These are phyloP conservation scores for Fusarium sp. DNA, from an alignment of 2,329 filamentous ascomycete species.

Conservation along the genomic window DNA sequence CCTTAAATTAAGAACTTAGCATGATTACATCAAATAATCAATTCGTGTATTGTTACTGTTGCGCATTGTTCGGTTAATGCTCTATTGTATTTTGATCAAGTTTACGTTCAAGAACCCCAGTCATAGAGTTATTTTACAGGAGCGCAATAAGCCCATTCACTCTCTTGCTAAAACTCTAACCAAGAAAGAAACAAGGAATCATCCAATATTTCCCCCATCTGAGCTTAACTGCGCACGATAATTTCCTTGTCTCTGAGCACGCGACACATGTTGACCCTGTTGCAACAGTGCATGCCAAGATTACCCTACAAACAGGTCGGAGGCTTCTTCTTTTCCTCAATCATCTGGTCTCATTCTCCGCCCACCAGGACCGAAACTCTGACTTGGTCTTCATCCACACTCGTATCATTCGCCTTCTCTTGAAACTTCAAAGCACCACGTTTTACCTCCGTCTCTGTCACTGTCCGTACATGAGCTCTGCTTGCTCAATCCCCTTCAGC, in stretches of 20 bases:
- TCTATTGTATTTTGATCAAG: no score
- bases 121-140: no score
- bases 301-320: neutral
- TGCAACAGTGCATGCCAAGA: neutral
- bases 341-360: neutral
- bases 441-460: rapidly evolving
- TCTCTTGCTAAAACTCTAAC: no score
- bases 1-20: no score
- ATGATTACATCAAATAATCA: no score
- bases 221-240: rapidly evolving
- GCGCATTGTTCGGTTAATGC: no score
- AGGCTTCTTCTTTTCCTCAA: neutral
- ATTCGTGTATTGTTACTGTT: no score
- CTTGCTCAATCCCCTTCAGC: rapidly evolving
- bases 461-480: neutral
- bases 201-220: no score
- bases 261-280: neutral
- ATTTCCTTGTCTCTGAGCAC: neutral
- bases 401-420: rapidly evolving
- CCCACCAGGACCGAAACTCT: neutral
- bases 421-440: neutral
- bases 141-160: no score
- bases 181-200: neutral
- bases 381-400: no score
- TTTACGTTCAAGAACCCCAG: no score